Base-by-base conservation (phyloP, 129 eudicot genomes). In the Tagetes erecta region DNA sequence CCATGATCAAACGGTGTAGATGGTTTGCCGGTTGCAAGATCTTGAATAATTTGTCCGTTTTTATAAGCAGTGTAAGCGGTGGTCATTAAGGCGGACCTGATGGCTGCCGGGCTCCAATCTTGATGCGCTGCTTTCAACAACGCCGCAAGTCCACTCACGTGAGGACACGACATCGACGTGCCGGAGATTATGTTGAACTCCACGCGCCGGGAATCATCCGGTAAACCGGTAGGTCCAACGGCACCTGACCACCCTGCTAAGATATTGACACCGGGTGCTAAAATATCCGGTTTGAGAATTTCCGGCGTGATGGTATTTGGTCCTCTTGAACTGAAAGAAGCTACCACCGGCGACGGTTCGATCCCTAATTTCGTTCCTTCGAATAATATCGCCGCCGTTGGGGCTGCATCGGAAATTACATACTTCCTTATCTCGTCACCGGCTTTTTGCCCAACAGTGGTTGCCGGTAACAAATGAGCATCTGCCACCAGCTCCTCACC, bases 101-200 rank as follows among this genome's bases (percentile, higher is more conserved):
- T 87, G 0, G 91, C 94, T 0, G 97, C 99, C 0, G 99, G 99
- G 69, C 92, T 91, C 99, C 99, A 95, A 1, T 88, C 91, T 0
- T 89, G 91, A 73, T 88, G 99, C 2, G 91, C 96, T n/a, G 88
- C 96, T 80, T 88, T 91, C 4, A 95, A 83, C 72, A 95, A 67
- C 10, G 96, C 99, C 12, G 99, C 91, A 1, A 95, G 87, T 53
- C 99, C 99, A 59, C 97, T 91, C 72, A 91, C 90, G 75, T 95
- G 99, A 6, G 99, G 99, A 30, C 99, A 95, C 3, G 99, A 95
- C 99, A 95, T 95, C 0, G 99, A 95, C 2, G 99, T 95, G 38
- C 99, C 99, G 2, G 99, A 95, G 20, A 94, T 88, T 4, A 94
- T 94, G 77, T 94, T 94, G 73, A 83, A 94, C 27, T 50, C 91